phyloP scores from a whole-genome alignment of 2,329 filamentous ascomycete genomes.

The Pestalotiopsis fici region DNA sequence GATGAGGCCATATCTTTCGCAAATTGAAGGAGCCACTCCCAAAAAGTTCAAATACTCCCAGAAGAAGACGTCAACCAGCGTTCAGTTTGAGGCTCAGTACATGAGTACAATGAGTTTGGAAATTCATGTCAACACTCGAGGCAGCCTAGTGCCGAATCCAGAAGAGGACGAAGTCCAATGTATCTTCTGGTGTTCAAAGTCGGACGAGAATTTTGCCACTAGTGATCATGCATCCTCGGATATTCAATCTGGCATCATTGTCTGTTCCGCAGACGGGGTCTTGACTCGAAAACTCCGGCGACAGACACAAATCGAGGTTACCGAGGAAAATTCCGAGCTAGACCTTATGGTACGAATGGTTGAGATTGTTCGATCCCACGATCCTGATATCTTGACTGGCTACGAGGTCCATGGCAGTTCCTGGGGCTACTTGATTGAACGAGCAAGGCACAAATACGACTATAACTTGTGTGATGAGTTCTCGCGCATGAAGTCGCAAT shows the following conservation, averaged over 20 bases:
- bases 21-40: slow-evolving; percentile 88
- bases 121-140: slow-evolving; percentile 86
- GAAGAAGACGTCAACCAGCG: slow-evolving; percentile 70
- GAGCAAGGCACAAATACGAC: slow-evolving; percentile 82
- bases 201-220: slow-evolving; percentile 64
- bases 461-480: slow-evolving; percentile 90
- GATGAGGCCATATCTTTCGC: slow-evolving; percentile 60
- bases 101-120: slow-evolving; percentile 98
- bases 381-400: slow-evolving; percentile 91
- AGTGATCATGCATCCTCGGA: slow-evolving; percentile 44
- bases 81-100: slow-evolving; percentile 84
- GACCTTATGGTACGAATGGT: slow-evolving; percentile 85
- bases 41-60: slow-evolving; percentile 86
- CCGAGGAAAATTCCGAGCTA: slow-evolving; percentile 77
- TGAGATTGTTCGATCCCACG: slow-evolving; percentile 78
- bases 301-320: slow-evolving; percentile 63
- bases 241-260: slow-evolving; percentile 71
- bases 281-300: slow-evolving; percentile 63
- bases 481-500: slow-evolving; percentile 82
- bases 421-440: slow-evolving; percentile 95
- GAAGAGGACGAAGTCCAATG: slow-evolving; percentile 86
- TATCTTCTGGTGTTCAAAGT: slow-evolving; percentile 88
- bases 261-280: slow-evolving; percentile 64
- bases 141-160: slow-evolving; percentile 80
- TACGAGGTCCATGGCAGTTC: slow-evolving; percentile 93